phyloP scores from a whole-genome alignment of 2,329 filamentous ascomycete genomes.

The Colletotrichum sp. region DNA sequence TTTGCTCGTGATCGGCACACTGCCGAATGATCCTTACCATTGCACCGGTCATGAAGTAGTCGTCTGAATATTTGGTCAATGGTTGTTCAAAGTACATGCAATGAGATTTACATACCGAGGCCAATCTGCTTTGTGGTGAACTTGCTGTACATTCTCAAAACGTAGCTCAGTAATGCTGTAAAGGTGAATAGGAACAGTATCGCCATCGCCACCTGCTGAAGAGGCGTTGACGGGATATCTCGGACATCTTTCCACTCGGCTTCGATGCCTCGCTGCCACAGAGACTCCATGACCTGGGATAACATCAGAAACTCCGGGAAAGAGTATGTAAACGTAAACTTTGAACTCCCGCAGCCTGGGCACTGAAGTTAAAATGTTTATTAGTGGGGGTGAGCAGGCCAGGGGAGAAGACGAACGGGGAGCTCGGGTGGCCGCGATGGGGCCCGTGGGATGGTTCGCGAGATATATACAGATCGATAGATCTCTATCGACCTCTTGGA shows the following conservation, averaged over 20 bases:
- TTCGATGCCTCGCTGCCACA: background rate
- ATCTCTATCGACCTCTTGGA: background rate
- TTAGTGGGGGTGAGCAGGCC: background rate
- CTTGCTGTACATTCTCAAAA: conserved; percentile 26
- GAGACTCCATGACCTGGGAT: background rate
- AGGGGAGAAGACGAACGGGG: background rate
- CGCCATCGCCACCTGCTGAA: conserved; percentile 32
- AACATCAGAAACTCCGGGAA: background rate
- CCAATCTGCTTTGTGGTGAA: background rate
- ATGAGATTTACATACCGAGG: background rate
- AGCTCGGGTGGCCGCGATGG: background rate
- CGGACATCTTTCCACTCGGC: conserved; percentile 23
- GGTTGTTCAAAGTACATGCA: background rate
- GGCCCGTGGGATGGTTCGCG: background rate
- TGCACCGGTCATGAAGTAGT: conserved; percentile 8
- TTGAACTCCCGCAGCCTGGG: background rate
- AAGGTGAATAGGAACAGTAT: conserved; percentile 36
- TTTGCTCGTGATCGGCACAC: background rate
- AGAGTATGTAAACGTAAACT: background rate
- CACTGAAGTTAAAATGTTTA: background rate
- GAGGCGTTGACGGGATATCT: conserved; percentile 33
- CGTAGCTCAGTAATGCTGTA: conserved; percentile 27
- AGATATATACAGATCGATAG: background rate
- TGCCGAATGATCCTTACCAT: background rate
- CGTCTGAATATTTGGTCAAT: background rate